These are phyloP conservation scores for Aspergillus calidoustus DNA, from an alignment of 2,329 filamentous ascomycete species.

Conservation along the genomic window DNA sequence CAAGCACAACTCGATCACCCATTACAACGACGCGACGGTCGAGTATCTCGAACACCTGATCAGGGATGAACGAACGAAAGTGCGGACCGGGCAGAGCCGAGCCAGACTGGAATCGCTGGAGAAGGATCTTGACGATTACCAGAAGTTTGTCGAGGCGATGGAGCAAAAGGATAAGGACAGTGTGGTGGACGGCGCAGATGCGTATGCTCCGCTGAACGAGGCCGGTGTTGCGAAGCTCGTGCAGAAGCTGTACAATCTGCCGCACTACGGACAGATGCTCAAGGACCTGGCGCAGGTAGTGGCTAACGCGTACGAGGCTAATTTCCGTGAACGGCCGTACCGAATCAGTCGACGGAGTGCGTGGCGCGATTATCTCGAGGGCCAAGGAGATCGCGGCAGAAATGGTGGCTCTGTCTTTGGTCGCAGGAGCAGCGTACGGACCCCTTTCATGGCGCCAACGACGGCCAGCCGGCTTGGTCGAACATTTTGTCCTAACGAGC, in stretches of 20 bases:
- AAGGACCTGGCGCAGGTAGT: constrained; percentile 13
- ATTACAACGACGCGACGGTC: constrained; percentile 14
- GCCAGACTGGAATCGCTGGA: constrained; percentile 4
- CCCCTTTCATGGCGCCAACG: neutral
- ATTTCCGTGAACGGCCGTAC: constrained; percentile 14
- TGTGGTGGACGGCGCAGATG: neutral
- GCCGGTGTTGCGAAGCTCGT: constrained; percentile 8
- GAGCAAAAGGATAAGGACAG: constrained; percentile 1
- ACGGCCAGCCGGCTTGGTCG: neutral
- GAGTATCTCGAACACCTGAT: constrained; percentile 16
- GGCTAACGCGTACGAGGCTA: constrained; percentile 13
- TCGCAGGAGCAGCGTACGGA: constrained; percentile 4
- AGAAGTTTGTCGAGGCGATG: constrained; percentile 12
- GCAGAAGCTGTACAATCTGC: constrained; percentile 12
- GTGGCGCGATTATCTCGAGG: constrained; percentile 4
- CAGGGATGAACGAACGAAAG: constrained; percentile 12
- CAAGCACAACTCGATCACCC: constrained; percentile 13
- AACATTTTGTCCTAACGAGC: neutral
- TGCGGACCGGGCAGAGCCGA: constrained; percentile 6
- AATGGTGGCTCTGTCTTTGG: neutral
- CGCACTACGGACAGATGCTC: constrained; percentile 17
- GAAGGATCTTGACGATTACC: constrained; percentile 11
- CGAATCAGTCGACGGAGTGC: constrained; percentile 8
- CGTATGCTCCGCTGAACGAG: constrained; percentile 9
- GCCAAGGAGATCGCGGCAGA: neutral